Conservation (phyloP, 2,329 filamentous ascomycete species). For the Gnomoniopsis sp. region DNA sequence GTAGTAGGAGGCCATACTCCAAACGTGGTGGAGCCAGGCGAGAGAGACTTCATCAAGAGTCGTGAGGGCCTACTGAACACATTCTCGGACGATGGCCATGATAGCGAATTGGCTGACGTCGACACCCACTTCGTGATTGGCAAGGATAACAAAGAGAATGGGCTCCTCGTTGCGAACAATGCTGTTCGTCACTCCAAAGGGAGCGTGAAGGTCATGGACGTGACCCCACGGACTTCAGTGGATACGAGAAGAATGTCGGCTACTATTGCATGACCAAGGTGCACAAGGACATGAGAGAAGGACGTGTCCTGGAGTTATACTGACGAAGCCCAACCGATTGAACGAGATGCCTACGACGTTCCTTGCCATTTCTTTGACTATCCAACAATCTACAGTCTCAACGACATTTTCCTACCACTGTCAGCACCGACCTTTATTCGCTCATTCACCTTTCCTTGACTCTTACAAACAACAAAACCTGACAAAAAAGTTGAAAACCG, state of each 20-base stretch:
- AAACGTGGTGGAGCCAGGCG: constrained; percentile 58
- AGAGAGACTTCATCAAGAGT: constrained; percentile 46
- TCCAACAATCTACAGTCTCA: constrained; percentile 14
- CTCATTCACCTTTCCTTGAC: constrained; percentile 23
- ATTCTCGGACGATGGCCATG: constrained; percentile 33
- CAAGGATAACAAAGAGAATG: constrained; percentile 34
- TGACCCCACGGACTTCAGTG: constrained; percentile 53
- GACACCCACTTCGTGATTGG: constrained; percentile 19
- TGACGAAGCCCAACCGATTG: constrained; percentile 11
- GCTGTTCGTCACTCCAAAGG: constrained; percentile 71
- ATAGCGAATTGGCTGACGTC: constrained; percentile 19
- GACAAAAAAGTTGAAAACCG: constrained; percentile 16
- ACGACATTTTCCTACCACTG: constrained; percentile 18
- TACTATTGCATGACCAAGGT: constrained; percentile 16
- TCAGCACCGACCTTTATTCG: constrained; percentile 27
- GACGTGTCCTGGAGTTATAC: background rate
- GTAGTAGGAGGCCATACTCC: constrained; percentile 44
- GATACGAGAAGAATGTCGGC: constrained; percentile 39
- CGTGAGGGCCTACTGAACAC: constrained; percentile 48
- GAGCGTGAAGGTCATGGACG: constrained; percentile 70
- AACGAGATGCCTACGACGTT: constrained; percentile 16
- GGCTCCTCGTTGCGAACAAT: constrained; percentile 64
- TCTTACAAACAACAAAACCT: constrained; percentile 4
- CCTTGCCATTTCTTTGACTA: constrained; percentile 12
- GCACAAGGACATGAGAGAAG: background rate